phyloP scores from a whole-genome alignment of 331 rosid genomes.

The Rosa hybrid region DNA sequence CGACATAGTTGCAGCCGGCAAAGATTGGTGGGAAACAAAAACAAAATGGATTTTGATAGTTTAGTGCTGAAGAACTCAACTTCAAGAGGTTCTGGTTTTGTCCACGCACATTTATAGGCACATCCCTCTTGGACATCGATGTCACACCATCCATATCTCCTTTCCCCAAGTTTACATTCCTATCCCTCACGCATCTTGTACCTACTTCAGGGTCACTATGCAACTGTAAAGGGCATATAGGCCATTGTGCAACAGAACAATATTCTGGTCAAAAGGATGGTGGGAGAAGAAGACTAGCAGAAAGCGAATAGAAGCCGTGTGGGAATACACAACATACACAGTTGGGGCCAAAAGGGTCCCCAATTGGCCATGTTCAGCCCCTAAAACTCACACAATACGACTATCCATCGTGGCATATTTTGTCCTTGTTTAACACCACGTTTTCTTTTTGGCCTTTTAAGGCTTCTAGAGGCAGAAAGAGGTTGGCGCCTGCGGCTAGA shows the following conservation, averaged over 20 bases:
- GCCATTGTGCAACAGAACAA: neutral
- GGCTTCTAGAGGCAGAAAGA: conserved; percentile 9
- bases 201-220: neutral
- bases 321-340: conserved; percentile 5
- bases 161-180: neutral
- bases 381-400: neutral
- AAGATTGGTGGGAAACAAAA: neutral
- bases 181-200: neutral
- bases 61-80: neutral
- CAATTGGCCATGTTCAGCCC: neutral
- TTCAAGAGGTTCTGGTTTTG: neutral
- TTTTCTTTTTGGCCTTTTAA: neutral
- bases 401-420: conserved; percentile 14
- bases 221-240: neutral
- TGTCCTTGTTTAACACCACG: conserved; percentile 13
- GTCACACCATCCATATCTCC: neutral
- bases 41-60: neutral
- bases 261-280: conserved; percentile 8
- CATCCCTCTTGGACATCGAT: neutral
- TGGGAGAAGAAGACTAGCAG: neutral
- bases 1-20: conserved; percentile 3
- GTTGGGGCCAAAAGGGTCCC: conserved; percentile 4
- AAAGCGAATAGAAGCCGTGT: conserved; percentile 20
- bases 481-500: conserved; percentile 8
- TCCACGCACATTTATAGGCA: neutral